phyloP scores from a whole-genome alignment of 2,329 filamentous ascomycete species.

The Ilyonectria destructans region DNA sequence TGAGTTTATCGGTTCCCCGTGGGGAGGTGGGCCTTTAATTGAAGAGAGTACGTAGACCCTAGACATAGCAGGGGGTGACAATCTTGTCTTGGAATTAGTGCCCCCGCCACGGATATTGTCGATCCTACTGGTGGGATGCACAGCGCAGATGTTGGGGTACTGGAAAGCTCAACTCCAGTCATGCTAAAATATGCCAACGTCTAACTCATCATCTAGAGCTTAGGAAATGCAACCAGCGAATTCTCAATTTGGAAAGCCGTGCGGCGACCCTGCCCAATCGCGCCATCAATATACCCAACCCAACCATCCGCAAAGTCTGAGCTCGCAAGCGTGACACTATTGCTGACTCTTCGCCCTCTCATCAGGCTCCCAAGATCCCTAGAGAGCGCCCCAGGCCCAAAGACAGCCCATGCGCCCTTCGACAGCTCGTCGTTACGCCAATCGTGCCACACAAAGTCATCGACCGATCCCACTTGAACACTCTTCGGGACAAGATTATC shows the following conservation, averaged over 20 bases:
- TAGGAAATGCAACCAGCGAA: too few relatives aligned
- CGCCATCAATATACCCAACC: slow-evolving; percentile 12
- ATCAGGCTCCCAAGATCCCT: background rate
- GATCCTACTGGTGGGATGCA: background rate
- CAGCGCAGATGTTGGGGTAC: background rate
- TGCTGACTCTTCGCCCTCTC: background rate
- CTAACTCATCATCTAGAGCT: background rate
- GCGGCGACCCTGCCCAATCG: background rate
- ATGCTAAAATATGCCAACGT: background rate
- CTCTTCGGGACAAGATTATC: too few relatives aligned
- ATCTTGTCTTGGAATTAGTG: background rate
- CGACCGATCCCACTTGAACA: too few relatives aligned
- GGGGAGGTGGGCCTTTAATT: background rate
- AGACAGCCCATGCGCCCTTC: background rate
- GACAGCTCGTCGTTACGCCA: background rate
- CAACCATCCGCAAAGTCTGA: slow-evolving; percentile 2
- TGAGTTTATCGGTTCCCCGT: background rate
- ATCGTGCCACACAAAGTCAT: background rate
- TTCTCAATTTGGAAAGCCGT: too few relatives aligned
- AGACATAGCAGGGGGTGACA: background rate
- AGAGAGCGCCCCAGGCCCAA: background rate
- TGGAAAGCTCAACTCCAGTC: background rate
- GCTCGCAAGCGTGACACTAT: background rate
- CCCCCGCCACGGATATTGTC: background rate
- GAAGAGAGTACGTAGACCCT: background rate